phyloP scores from a whole-genome alignment of 768 basidiomycete genomes.

The Zangia roseola region DNA sequence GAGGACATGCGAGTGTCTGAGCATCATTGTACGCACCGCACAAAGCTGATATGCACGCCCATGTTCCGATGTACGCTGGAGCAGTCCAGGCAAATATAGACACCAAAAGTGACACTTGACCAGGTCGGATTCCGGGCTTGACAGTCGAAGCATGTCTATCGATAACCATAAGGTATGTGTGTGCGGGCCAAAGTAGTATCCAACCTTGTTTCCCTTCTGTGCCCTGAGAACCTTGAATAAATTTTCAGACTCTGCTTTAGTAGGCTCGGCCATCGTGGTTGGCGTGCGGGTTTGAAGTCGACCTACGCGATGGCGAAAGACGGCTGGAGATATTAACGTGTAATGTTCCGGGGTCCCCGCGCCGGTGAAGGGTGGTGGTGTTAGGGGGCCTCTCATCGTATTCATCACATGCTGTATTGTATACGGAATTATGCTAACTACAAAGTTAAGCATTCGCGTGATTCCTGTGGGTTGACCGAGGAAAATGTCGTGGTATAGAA shows the following conservation, averaged over 20 bases:
- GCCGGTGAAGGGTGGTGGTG: background rate
- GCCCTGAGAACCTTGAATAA: constrained; percentile 78
- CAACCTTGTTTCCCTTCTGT: constrained; percentile 87
- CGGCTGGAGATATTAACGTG: constrained; percentile 16
- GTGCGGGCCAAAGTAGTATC: background rate
- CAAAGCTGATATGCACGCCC: constrained; percentile 98
- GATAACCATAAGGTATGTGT: constrained; percentile 10
- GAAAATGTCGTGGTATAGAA: background rate
- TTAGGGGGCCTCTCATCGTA: constrained; percentile 11
- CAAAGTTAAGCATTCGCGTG: constrained; percentile 1
- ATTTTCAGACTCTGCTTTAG: constrained; percentile 84
- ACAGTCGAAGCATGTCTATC: constrained; percentile 90
- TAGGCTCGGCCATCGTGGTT: constrained; percentile 63
- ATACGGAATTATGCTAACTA: too few relatives aligned
- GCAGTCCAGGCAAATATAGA: constrained; percentile 98
- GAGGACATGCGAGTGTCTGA: background rate
- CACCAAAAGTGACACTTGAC: constrained; percentile 94
- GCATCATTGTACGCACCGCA: constrained; percentile 57
- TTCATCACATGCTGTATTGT: too few relatives aligned
- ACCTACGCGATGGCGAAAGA: constrained; percentile 3
- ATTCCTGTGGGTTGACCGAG: background rate
- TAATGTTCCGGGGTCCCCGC: constrained; percentile 17
- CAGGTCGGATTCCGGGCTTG: constrained; percentile 95
- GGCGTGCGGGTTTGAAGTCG: constrained; percentile 4
- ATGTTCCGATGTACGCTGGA: constrained; percentile 93